Base-by-base conservation (phyloP, 768 basidiomycete genomes). In the Mycena venus region DNA sequence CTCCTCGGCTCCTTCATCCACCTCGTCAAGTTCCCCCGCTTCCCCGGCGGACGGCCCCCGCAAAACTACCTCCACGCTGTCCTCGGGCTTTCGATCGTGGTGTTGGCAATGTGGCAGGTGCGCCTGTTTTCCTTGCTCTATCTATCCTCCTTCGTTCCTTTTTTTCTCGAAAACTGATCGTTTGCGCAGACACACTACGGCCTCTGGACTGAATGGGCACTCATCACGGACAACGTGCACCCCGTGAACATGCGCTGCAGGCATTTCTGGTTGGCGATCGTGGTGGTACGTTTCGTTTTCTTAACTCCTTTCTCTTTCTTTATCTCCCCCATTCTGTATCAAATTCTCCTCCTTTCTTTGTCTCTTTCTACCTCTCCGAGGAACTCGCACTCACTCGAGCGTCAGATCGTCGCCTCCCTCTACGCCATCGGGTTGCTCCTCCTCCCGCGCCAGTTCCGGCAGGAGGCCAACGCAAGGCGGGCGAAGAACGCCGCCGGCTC, bases 71-170 rank as follows among this genome's bases (percentile, higher is more conserved):
- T 75, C 34, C 74, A 75, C 66, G 85, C 82, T 4, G 58, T 83
- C 12, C 67, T 87, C 2, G 86, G 86, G 0, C 68, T 87, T 8
- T n/a, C 78, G 11, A 85, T 86, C 70, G 79, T 88, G 47, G 84
- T 66, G 2, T 73, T 86, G 25, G 82, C 85, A 27, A 80, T 81
- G 62, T 85, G 82, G 58, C 77, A 81, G 71, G 71, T 72, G 69
- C 51, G 61, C 29, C n/a, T 27, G 25, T 25, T 53, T 53, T 27
- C 51, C 42, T 44, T 44, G 42, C 42, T 44, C 19, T 44, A 44
- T 44, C 17, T 44, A 44, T 44, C 42, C 42, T 44, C 42, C 42
- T 44, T 44, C 15, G 17, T 17, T 44, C 42, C 17, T 10, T 53
- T 25, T 53, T 53, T 10, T 53, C 12, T 53, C 27, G 25, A 27